Evolutionary conservation across 2,329 filamentous ascomycete genomes (phyloP).

Genomic region (Venturia asperata): DNA sequence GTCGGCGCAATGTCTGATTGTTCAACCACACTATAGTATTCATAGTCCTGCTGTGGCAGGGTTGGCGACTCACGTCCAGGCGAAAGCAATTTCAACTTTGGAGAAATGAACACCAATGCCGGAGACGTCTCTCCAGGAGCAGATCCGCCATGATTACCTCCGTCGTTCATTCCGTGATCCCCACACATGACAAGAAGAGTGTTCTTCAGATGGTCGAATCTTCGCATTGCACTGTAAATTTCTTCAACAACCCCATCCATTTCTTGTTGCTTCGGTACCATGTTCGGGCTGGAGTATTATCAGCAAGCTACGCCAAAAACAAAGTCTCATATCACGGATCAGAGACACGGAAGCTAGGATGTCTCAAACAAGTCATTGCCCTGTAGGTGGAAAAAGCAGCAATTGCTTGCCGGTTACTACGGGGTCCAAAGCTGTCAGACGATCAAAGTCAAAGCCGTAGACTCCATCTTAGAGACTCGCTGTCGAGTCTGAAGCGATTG

Average conservation of each 20-base stretch:
- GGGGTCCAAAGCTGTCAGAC: neutral
- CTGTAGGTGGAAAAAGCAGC: neutral
- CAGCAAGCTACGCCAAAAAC: neutral
- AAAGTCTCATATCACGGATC: neutral
- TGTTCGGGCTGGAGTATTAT: constrained; percentile 58
- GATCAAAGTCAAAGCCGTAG: neutral
- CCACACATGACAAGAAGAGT: constrained; percentile 82
- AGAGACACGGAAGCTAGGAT: neutral
- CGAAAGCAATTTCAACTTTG: constrained; percentile 61
- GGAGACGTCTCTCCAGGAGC: constrained; percentile 91
- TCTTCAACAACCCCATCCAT: constrained; percentile 78
- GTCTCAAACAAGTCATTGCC: neutral
- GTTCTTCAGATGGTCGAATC: constrained; percentile 61
- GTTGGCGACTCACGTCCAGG: constrained; percentile 45
- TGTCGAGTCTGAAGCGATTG: neutral
- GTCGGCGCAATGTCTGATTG: constrained; percentile 93
- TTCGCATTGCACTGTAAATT: constrained; percentile 70
- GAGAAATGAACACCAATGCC: constrained; percentile 83
- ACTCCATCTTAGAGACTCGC: neutral
- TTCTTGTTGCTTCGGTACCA: constrained; percentile 86
- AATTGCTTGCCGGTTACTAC: neutral
- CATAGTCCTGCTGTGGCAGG: constrained; percentile 60
- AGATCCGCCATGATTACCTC: constrained; percentile 92
- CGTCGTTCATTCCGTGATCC: constrained; percentile 99
- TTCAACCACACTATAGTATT: constrained; percentile 78